phyloP scores from a whole-genome alignment of 2,329 filamentous ascomycete genomes.

The Arthrobotrys conoides region DNA sequence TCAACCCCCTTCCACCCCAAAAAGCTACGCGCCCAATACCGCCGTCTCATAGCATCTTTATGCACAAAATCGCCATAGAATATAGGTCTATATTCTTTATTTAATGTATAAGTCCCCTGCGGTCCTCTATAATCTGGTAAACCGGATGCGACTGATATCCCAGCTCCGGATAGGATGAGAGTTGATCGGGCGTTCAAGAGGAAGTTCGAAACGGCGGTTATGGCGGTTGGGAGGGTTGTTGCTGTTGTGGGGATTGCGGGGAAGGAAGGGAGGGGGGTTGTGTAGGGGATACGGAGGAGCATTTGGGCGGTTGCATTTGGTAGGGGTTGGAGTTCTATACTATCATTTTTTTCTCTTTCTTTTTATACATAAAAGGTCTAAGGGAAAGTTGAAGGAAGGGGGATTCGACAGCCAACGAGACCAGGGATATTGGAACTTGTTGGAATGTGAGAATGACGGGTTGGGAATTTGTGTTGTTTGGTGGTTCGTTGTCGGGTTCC shows the following conservation, averaged over 20 bases:
- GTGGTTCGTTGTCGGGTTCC: background rate
- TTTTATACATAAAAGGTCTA: too few relatives aligned
- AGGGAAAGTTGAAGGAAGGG: too few relatives aligned
- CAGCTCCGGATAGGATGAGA: slow-evolving; percentile 82
- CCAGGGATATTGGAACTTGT: background rate
- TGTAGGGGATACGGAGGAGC: slow-evolving; percentile 83
- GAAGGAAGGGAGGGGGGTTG: slow-evolving; percentile 82
- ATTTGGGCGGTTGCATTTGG: slow-evolving; percentile 21
- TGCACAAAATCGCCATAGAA: slow-evolving; percentile 91
- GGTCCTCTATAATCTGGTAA: slow-evolving; percentile 91
- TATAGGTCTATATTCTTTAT: slow-evolving; percentile 89
- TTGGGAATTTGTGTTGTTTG: slow-evolving; percentile 7
- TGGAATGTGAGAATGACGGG: background rate
- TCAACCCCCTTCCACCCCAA: slow-evolving; percentile 89
- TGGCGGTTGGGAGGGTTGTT: slow-evolving; percentile 77
- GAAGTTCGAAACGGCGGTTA: slow-evolving; percentile 83
- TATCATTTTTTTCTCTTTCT: slow-evolving; percentile 3
- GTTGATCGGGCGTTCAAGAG: slow-evolving; percentile 75
- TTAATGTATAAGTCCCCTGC: slow-evolving; percentile 92
- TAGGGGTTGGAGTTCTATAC: too few relatives aligned
- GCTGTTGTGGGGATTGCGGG: slow-evolving; percentile 81
- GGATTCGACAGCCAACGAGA: too few relatives aligned
- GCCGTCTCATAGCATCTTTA: slow-evolving; percentile 81
- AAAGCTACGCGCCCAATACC: slow-evolving; percentile 94
- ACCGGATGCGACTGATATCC: slow-evolving; percentile 92